Conservation (phyloP, 345 rosid species). For the Syzygium oleosum region DNA sequence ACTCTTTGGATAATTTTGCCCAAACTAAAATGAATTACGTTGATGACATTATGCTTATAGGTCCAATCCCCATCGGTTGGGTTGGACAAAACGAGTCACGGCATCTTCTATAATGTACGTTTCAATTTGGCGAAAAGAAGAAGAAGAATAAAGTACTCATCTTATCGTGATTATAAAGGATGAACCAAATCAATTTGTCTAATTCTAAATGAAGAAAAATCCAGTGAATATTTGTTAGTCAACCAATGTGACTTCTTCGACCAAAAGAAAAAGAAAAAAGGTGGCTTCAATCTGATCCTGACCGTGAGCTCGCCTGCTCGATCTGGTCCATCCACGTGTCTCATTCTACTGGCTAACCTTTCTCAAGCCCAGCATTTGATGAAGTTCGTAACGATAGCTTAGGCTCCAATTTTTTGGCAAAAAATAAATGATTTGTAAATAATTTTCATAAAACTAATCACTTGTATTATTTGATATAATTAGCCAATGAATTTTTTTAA, state of each 20-base stretch:
- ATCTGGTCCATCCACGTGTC: background rate
- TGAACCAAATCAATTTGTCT: background rate
- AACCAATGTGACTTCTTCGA: background rate
- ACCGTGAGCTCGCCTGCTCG: background rate
- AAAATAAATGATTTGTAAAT: background rate
- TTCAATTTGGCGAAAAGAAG: background rate
- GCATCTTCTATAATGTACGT: no score
- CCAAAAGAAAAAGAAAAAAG: background rate
- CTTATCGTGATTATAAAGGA: background rate
- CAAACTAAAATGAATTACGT: no score
- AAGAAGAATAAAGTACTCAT: background rate
- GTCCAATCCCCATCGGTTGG: fast-evolving
- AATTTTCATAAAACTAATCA: background rate
- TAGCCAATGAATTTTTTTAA: background rate
- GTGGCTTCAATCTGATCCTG: background rate
- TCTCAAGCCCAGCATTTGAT: background rate
- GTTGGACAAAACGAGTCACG: background rate
- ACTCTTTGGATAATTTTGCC: no score
- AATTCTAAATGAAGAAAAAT: background rate
- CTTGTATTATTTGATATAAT: background rate
- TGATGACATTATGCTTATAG: fast-evolving
- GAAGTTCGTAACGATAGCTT: background rate
- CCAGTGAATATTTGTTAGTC: background rate
- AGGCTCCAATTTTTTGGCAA: background rate
- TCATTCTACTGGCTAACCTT: background rate